Base-by-base conservation (phyloP, 495 filamentous ascomycete species). In the Rhypophila decipiens region DNA sequence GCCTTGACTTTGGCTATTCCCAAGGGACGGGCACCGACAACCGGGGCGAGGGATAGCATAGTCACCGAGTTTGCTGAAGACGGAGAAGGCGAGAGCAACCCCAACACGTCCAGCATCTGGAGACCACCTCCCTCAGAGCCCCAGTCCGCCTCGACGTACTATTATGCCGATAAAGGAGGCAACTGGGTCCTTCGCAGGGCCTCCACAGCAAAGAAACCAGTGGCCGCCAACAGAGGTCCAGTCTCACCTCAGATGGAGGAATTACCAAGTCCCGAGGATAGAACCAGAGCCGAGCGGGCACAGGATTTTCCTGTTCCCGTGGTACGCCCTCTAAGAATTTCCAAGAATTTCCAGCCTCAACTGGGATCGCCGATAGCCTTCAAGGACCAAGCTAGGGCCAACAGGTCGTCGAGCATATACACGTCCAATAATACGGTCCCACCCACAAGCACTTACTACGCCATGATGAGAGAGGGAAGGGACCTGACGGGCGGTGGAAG, bases 21-120 rank as follows among this genome's bases (percentile, higher is more conserved):
- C 8, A 39, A 39, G 7, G 31, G 39, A 44, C 42, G 35, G 29
- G 38, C 46, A 15, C 44, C 49, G 12, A 29, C 54, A 22, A 55
- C 52, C 52, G 39, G 53, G 43, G n/a, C n/a, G n/a, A 51, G 66
- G 22, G 59, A 69, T 9, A 74, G 72, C 51, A 52, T 69, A 19
- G 52, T 71, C 10, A 71, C 74, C 15, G 71, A 73, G 36, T 70
- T 71, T 53, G 73, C 72, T 7, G 74, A 68, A 39, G 73, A 75
- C 49, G 69, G 65, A 10, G 66, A 72, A 35, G 38, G 54, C 24
- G 65, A 69, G 12, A 50, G 51, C 4, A 57, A 58, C 11, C 43
- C 58, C 11, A 58, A 59, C 29, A 53, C 59, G 27, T 55, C 46
- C 3, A 56, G 55, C 29, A 57, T 70, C 24, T 73, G 68, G 70